These are phyloP conservation scores for Candida arabinofermentans DNA, from an alignment of 805 yeast genomes.

Conservation along the genomic window DNA sequence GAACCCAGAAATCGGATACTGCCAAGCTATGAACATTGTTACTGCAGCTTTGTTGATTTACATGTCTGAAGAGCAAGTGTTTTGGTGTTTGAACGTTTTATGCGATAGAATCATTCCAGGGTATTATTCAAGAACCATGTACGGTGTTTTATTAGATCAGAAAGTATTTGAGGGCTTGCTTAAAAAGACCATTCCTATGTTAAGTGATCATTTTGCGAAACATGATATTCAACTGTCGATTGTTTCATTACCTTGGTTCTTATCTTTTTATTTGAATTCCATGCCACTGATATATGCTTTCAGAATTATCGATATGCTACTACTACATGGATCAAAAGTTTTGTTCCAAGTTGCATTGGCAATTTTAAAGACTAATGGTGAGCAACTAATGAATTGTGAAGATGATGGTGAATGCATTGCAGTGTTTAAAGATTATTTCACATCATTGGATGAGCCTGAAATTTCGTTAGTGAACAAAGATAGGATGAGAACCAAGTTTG, in stretches of 20 bases:
- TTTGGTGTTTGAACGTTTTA: conserved; percentile 79
- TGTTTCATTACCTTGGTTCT: conserved; percentile 94
- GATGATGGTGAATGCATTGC: conserved; percentile 94
- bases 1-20: conserved; percentile 94
- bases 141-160: conserved; percentile 92
- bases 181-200: conserved; percentile 80
- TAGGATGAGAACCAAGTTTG: conserved; percentile 75
- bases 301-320: conserved; percentile 84
- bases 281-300: conserved; percentile 95
- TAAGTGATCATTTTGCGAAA: conserved; percentile 76
- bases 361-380: conserved; percentile 83
- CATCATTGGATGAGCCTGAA: conserved; percentile 71
- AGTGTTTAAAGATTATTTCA: conserved; percentile 77
- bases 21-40: conserved; percentile 98
- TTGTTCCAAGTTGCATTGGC: conserved; percentile 93
- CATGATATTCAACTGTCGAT: conserved; percentile 90
- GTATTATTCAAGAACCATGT: conserved; percentile 95
- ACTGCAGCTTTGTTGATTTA: conserved; percentile 73
- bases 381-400: conserved; percentile 66
- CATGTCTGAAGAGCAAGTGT: conserved; percentile 96
- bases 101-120: conserved; percentile 92
- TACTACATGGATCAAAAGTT: conserved; percentile 84
- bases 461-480: conserved; percentile 63
- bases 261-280: conserved; percentile 82
- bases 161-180: conserved; percentile 89